Base-by-base conservation (phyloP, 1,284 basidiomycete species). In the Ustanciosporium gigantosporum region DNA sequence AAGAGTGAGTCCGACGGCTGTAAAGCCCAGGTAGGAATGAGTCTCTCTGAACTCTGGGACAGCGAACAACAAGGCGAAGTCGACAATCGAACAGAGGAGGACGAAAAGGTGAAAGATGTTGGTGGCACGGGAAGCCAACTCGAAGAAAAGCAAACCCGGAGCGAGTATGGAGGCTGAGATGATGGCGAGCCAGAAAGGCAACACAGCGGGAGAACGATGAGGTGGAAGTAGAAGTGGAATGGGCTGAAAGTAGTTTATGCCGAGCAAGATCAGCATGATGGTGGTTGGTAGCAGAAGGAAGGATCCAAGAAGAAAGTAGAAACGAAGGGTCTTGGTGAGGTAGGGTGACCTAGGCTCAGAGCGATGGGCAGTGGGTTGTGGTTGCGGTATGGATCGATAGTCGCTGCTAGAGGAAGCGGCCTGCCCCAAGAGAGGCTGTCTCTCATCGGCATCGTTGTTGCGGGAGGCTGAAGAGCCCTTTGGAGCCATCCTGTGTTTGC, bases 171-270 rank as follows among this genome's bases (percentile, higher is more conserved):
- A 49, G 3, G 65, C 24, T 4, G 68, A 59, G 20, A 60, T 46
- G 36, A 66, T 21, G 45, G 45, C 45, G 34, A 66, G 49, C 62
- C 66, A 69, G n/a, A 68, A 36, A n/a, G 66, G 59, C 8, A 65
- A 21, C 15, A 60, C 36, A 5, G 59, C 46, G 4, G 65, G 65
- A 6, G 56, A 58, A 25, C 51, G 52, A n/a, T 64, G 60, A 11
- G 55, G 48, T 4, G 65, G 65, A 1, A 67, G 50, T 11, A 70
- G 57, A 11, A 58, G 29, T 13, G 68, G 60, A 16, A 67, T 57
- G 24, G 65, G 68, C 13, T 56, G 45, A 25, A 65, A 53, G 34
- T 46, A 46, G 45, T 65, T 64, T 52, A 65, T 50, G 25, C 35
- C 16, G 17, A 70, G 65, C 6, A 68, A 39, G 14, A 68, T 43